Evolutionary conservation across 139 green algal species (phyloP).

Genomic region (Helicosporidium sp.): DNA sequence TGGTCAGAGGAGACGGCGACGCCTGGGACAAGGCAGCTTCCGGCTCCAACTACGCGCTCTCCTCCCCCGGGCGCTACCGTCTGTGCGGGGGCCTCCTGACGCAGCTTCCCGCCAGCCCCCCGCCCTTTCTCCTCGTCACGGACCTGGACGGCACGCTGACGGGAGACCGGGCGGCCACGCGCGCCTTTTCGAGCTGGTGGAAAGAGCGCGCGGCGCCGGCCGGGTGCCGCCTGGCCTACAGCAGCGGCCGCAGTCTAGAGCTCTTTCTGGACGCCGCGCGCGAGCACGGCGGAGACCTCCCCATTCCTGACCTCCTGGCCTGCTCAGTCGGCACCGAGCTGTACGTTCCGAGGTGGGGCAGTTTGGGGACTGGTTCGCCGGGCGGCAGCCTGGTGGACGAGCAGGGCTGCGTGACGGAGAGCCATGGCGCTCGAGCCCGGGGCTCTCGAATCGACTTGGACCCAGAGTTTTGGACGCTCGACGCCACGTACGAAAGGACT

Average conservation of each 20-base stretch:
- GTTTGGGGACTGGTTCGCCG: no score
- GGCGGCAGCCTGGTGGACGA: no score
- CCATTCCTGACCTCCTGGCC: constrained; percentile 56
- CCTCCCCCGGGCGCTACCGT: neutral
- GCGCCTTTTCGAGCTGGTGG: constrained; percentile 27
- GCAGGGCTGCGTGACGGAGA: no score
- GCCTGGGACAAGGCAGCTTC: constrained; percentile 37
- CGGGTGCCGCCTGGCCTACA: constrained; percentile 20
- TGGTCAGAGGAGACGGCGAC: constrained; percentile 22
- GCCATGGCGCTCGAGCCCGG: no score
- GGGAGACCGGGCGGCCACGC: constrained; percentile 43
- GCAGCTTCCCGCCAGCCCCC: neutral
- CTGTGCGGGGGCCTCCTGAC: constrained; percentile 3
- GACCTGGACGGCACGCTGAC: constrained; percentile 50
- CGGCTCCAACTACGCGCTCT: constrained; percentile 7
- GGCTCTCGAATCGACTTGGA: no score
- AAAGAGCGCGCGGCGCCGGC: constrained; percentile 9
- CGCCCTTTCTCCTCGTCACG: constrained; percentile 11
- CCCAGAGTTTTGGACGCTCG: constrained; percentile 34
- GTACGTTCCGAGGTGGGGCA: no score
- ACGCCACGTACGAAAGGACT: constrained; percentile 25
- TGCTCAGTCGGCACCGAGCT: constrained; percentile 61
- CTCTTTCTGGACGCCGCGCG: constrained; percentile 28
- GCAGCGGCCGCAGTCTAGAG: constrained; percentile 30
- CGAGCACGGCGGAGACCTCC: constrained; percentile 38